Base-by-base conservation (phyloP, 768 basidiomycete species). In the Cyclocybe aegerita region DNA sequence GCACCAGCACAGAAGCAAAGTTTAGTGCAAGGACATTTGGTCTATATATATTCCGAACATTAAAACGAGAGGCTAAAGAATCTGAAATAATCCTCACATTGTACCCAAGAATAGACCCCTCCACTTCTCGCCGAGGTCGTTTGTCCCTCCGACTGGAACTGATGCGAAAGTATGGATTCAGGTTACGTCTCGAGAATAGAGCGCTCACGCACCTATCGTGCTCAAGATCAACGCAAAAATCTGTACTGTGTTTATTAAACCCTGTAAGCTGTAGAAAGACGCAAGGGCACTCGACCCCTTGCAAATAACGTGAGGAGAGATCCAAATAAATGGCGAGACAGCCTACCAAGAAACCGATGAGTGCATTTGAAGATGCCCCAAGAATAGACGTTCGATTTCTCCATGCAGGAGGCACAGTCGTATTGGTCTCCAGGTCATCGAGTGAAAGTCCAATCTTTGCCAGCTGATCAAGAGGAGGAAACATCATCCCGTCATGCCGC, bases 21-120 rank as follows among this genome's bases (percentile, higher is more conserved):
- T 90, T 90, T 46, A 91, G 70, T 8, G 88, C 88, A 34, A 91
- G 69, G 14, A 89, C 60, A 53, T 89, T 88, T 3, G 89, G 89
- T 52, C 88, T 86, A 41, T 12, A 41, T 11, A 51, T 10, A 55
- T 56, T 44, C 15, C 34, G 46, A 30, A n/a, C 38, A 29, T n/a
- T 38, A 48, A 55, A 50, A 43, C 34, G 7, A 40, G 16, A 40
- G 9, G 39, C 33, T 33, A 16, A 38, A 41, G 15, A 12, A 2
- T n/a, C 4, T 11, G 40, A 45, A 11, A 48, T 34, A 3, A 47
- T 9, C 63, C 83, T 60, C 48, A 87, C 86, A 88, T 86, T 29
- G 77, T 87, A 12, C 83, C 85, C 10, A 90, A 71, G 46, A 88
- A 75, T 29, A 89, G 48, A 43, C 79, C 69, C 31, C 75, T 65